Base-by-base conservation (phyloP, 306 rosid genomes). In the Albizia julibrissin region DNA sequence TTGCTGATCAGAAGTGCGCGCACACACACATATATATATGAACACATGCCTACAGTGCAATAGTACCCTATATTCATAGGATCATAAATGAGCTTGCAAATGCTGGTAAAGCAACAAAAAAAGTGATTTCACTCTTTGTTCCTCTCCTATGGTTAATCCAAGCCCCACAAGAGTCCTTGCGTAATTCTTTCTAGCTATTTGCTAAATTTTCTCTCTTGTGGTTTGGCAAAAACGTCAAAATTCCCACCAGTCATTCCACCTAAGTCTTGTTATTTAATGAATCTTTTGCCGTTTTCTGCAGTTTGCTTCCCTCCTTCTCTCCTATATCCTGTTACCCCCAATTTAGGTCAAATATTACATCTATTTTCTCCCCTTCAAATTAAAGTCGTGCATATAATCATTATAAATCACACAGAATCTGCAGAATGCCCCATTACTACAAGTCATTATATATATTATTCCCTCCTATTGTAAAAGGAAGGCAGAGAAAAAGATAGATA, bases 61-160 rank as follows among this genome's bases (percentile, higher is more conserved):
- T 5, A 64, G 40, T 64, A 15, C n/a, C 40, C 69, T 64, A 64
- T 64, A 64, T 29, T 64, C 69, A 64, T 64, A 64, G 85, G 81
- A 76, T 84, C 83, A 85, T 87, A 82, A 87, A 87, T 87, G 74
- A 77, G 80, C 37, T 76, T 77, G 71, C 59, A 78, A 78, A 70
- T 64, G 71, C 37, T 59, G 84, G 81, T 75, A 81, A 69, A 47
- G 85, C 89, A 88, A 75, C n/a, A 64, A 58, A n/a, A 56, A 83
- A 72, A 70, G 89, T 74, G 76, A 34, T 12, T 80, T 49, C 50
- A 74, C 58, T 64, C 8, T 74, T 50, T 81, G 82, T 49, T 56
- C 5, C 61, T 42, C 81, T 84, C 49, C 52, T 75, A 49, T 74
- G 54, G 81, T 82, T 84, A 82, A 85, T 72, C 76, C 82, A 8